Base-by-base conservation (phyloP, 768 basidiomycete genomes). In the Amanita exitialis region DNA sequence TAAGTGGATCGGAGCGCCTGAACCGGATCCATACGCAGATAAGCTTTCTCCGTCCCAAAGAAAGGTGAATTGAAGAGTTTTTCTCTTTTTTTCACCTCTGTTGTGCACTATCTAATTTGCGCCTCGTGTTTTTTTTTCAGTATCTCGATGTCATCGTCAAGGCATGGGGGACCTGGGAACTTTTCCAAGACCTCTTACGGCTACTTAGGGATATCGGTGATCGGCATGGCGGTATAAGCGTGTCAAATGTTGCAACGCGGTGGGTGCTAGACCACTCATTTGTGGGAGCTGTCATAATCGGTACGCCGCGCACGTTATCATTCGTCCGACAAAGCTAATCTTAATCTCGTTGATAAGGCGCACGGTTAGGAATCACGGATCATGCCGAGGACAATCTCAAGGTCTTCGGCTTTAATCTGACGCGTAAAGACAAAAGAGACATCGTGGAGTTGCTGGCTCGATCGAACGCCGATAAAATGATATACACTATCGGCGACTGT, bases 141-240 rank as follows among this genome's bases (percentile, higher is more conserved):
- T 91, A 90, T 62, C 79, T 90, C 43, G 88, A 91, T 58, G 80
- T 88, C 72, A 90, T 91, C 54, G 59, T 84, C 44, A 79, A 77
- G 56, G 84, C 77, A 0, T 91, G 89, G 88, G 89, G 88, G 2
- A 72, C 64, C 44, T 91, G 88, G 88, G 57, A 69, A 6, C 74
- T 90, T 23, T 90, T 91, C 64, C 89, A 90, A 59, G 59, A 66
- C 0, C 74, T 91, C 0, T 67, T 91, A 37, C 49, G 60, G 18
- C 73, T 76, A 36, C 71, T 91, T 28, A 76, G 79, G 18, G 59
- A 56, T n/a, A 75, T 90, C 50, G 88, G 79, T 3, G 76, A 84
- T 68, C 77, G 75, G 20, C 82, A 88, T 62, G 75, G 72, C 18
- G 76, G 77, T 9, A 66, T 72, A 42, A 85, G 80, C 64, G 80